phyloP scores from a whole-genome alignment of 352 stramenopile genomes.

The Elongisporangium prolatum region DNA sequence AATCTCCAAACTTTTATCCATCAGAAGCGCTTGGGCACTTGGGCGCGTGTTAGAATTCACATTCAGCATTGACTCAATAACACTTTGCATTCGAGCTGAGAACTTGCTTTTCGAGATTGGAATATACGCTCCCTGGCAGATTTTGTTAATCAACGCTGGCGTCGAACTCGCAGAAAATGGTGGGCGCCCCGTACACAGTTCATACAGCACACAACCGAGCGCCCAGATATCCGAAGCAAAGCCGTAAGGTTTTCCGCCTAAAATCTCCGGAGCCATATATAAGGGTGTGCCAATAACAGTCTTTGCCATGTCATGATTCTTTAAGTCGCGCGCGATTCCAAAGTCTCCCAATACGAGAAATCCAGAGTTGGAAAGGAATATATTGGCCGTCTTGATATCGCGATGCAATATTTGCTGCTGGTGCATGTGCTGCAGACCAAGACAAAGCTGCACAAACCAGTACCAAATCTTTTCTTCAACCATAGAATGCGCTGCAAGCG shows the following conservation, averaged over 20 bases:
- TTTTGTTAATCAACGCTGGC: constrained; percentile 48
- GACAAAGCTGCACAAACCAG: constrained; percentile 88
- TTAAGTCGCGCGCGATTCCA: constrained; percentile 61
- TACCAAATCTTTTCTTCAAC: constrained; percentile 82
- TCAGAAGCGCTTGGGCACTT: constrained; percentile 27
- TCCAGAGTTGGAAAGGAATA: constrained; percentile 59
- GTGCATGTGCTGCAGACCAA: constrained; percentile 90
- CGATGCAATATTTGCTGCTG: constrained; percentile 68
- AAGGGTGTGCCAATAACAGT: constrained; percentile 88
- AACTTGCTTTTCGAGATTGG: constrained; percentile 26
- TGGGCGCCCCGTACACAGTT: constrained; percentile 63
- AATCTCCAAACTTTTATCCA: constrained; percentile 15
- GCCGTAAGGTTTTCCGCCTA: constrained; percentile 72
- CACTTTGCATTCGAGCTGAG: constrained; percentile 22
- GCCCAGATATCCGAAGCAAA: constrained; percentile 86
- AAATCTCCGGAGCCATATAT: constrained; percentile 89
- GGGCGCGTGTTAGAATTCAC: constrained; percentile 25
- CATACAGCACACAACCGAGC: constrained; percentile 84
- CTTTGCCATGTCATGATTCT: constrained; percentile 30
- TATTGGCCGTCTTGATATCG: constrained; percentile 91
- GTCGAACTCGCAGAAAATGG: constrained; percentile 51
- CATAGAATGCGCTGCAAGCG: constrained; percentile 17
- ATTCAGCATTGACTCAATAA: constrained; percentile 36
- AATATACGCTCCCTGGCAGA: constrained; percentile 35
- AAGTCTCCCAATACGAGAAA: constrained; percentile 88